Base-by-base conservation (phyloP, 352 stramenopile species). In the Globisporangium sylvaticum region DNA sequence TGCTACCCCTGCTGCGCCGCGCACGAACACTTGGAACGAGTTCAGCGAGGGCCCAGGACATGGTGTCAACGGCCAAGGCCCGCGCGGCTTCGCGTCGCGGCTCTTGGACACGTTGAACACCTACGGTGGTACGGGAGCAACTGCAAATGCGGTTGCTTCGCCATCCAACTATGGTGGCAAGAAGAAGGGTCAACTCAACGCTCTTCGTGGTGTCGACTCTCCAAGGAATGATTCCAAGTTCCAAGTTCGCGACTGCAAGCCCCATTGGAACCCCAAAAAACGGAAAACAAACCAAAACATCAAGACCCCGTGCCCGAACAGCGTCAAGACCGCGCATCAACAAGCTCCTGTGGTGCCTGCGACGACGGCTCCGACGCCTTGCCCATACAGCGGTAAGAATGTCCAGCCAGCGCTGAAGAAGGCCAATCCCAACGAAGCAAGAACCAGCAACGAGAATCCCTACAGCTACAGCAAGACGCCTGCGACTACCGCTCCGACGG, bases 161-260 rank as follows among this genome's bases (percentile, higher is more conserved):
- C 69, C 76, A 9, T 76, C 67, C 29, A 81, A 79, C 52, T 85
- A 85, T 24, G 71, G 59, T 12, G 71, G 65, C 10, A 69, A 68
- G 55, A 75, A 72, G 62, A 82, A 79, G 32, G 61, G 20, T 3
- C 54, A 81, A 12, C 50, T n/a, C 9, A 72, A 70, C 27, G 58
- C 44, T 14, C 65, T 85, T 24, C 79, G 79, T 37, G 66, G 73
- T 42, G 65, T 88, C 54, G 73, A 78, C 32, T 84, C 77, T 29
- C 79, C 77, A 18, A 63, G 64, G 12, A 64, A 72, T 8, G 63
- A 64, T 18, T 77, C 53, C 48, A 80, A 81, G 63, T 18, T 77
- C 53, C 48, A 80, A 81, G 63, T 87, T 79, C 64, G 79, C 75
- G 54, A 71, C 67, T 10, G 75, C 68, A 7, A 83, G 79, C 64